phyloP scores from a whole-genome alignment of 2,329 filamentous ascomycete species.

The Fusarium chaquense region DNA sequence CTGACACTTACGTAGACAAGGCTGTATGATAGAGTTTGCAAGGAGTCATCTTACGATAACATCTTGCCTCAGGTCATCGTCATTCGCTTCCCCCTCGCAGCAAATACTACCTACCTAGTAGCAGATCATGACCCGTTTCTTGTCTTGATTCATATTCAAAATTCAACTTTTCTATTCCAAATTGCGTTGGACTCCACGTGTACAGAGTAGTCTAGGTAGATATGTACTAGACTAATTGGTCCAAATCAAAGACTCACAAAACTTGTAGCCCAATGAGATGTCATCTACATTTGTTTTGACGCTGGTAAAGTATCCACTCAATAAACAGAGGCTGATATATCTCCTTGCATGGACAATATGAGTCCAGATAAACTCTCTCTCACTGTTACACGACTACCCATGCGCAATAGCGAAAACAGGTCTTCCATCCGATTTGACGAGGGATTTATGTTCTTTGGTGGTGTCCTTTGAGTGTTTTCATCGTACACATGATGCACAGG shows the following conservation, averaged over 20 bases:
- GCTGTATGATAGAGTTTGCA: neutral
- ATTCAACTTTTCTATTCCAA: conserved; percentile 21
- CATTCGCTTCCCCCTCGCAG: conserved; percentile 32
- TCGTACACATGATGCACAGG: conserved; percentile 14
- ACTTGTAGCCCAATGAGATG: conserved; percentile 33
- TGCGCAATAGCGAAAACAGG: conserved; percentile 20
- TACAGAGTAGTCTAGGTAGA: too few species aligned
- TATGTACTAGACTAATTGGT: conserved; percentile 9
- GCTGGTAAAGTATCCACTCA: conserved; percentile 7
- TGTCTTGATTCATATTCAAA: conserved; percentile 34
- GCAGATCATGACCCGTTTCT: conserved; percentile 27
- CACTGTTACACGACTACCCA: conserved; percentile 22
- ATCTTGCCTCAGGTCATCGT: conserved; percentile 24
- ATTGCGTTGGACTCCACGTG: conserved; percentile 41
- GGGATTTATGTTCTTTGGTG: neutral
- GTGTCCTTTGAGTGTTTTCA: conserved; percentile 16
- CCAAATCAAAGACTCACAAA: conserved; percentile 30
- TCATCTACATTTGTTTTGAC: conserved; percentile 12
- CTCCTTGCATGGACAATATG: conserved; percentile 28
- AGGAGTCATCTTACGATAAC: conserved; percentile 8
- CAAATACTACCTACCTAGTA: conserved; percentile 9
- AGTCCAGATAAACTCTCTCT: conserved; percentile 7
- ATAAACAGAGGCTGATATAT: neutral
- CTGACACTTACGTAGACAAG: neutral
- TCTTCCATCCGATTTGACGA: conserved; percentile 3